A percentile compares a stretch with the other conserved stretches of the same genome.
Conservation (phyloP, 345 rosid species). For the Turnera subulata region DNA sequence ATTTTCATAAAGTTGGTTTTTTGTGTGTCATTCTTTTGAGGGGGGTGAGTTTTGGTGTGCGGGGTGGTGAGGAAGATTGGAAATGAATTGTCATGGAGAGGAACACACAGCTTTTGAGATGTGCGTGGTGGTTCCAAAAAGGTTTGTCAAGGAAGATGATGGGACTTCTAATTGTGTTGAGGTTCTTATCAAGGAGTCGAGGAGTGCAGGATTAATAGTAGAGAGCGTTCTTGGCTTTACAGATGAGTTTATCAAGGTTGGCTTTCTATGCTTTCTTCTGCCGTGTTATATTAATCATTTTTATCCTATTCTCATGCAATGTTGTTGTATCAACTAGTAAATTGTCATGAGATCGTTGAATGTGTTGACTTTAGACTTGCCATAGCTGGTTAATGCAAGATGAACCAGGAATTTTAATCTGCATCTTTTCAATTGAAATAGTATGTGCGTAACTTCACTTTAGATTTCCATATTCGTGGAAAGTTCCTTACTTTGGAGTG, state of each 20-base stretch:
- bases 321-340: too few species aligned
- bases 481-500: too few species aligned
- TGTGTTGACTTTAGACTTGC: too few species aligned
- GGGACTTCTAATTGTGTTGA: conserved; percentile 52
- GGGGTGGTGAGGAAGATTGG: conserved; percentile 11
- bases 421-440: too few species aligned
- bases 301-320: too few species aligned
- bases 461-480: too few species aligned
- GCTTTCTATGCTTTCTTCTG: not conserved
- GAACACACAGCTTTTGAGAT: conserved; percentile 58
- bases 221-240: conserved; percentile 65
- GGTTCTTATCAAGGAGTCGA: conserved; percentile 55
- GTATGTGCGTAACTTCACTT: too few species aligned
- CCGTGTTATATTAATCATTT: too few species aligned
- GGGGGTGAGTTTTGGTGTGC: not conserved
- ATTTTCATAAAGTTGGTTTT: not conserved
- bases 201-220: conserved; percentile 55
- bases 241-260: conserved; percentile 75
- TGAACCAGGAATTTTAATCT: too few species aligned
- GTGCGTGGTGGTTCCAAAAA: conserved; percentile 65
- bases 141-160: conserved; percentile 35
- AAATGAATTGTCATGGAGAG: conserved; percentile 52
- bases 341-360: too few species aligned
- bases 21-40: not conserved
- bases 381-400: too few species aligned